Percentiles rank a stretch among this genome's conserved stretches.
Evolutionary conservation across 306 rosid species (phyloP).

Genomic region (Casuarina equisetifolia): DNA sequence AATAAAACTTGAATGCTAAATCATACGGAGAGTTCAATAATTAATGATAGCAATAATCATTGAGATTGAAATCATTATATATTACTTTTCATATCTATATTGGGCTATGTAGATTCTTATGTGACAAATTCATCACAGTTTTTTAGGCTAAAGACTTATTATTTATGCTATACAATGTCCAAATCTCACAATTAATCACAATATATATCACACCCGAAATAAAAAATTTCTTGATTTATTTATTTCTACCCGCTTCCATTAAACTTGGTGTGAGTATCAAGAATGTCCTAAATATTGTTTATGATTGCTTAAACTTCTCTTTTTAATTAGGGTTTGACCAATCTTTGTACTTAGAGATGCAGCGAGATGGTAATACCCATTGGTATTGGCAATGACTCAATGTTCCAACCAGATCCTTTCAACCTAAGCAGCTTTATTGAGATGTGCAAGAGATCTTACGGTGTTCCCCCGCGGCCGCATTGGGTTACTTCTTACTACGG

Average conservation of each 20-base stretch:
- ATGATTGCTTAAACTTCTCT: not conserved
- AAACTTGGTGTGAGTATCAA: not conserved
- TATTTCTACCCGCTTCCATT: not conserved
- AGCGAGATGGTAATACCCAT: constrained; percentile 47
- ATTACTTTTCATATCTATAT: too few species aligned
- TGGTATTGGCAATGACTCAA: constrained; percentile 17
- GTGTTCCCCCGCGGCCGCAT: constrained; percentile 62
- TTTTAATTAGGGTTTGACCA: not conserved
- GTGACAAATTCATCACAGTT: too few species aligned
- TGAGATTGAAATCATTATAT: too few species aligned
- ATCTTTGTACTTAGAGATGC: not conserved
- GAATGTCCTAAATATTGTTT: not conserved
- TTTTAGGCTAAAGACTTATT: too few species aligned
- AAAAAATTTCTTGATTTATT: too few species aligned
- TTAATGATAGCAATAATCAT: too few species aligned
- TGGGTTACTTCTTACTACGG: constrained; percentile 69
- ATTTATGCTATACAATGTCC: too few species aligned
- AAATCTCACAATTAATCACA: too few species aligned
- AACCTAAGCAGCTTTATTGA: constrained; percentile 3
- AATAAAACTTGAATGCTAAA: too few species aligned
- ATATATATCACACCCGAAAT: too few species aligned
- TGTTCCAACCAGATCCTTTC: constrained; percentile 44
- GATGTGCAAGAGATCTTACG: constrained; percentile 30
- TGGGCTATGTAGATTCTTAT: too few species aligned
- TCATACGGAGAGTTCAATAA: too few species aligned